Evolutionary conservation across 805 yeast genomes (phyloP).

Genomic region (Candida dendrica): DNA sequence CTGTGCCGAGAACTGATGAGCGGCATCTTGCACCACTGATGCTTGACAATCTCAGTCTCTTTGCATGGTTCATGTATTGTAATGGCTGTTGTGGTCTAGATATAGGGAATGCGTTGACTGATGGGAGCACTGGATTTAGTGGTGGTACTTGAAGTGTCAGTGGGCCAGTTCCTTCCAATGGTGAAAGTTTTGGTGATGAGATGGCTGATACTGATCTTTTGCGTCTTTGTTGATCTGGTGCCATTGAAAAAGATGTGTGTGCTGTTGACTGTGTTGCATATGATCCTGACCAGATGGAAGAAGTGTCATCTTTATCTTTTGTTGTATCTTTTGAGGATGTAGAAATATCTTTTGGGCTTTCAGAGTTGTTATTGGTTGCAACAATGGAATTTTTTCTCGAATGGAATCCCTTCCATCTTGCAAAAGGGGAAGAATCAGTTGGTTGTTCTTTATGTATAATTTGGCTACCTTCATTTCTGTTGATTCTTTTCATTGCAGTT

Average conservation of each 20-base stretch:
- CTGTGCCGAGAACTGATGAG: conserved; percentile 49
- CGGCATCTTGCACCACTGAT: conserved; percentile 40
- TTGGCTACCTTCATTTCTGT: conserved; percentile 19
- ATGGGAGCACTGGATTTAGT: conserved; percentile 30
- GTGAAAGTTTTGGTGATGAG: conserved; percentile 2
- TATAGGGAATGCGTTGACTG: conserved; percentile 26
- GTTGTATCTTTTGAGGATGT: background rate
- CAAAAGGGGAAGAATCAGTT: conserved; percentile 13
- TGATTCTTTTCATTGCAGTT: conserved; percentile 49
- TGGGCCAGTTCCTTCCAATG: conserved; percentile 1
- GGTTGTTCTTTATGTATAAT: background rate
- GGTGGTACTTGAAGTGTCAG: conserved; percentile 28
- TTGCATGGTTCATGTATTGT: conserved; percentile 48
- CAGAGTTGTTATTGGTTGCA: background rate
- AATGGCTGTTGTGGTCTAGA: conserved; percentile 26
- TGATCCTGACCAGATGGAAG: background rate
- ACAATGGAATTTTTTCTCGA: conserved; percentile 17
- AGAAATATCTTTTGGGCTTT: background rate
- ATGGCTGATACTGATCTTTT: conserved; percentile 9
- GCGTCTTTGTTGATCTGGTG: conserved; percentile 1
- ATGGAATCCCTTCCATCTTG: conserved; percentile 18
- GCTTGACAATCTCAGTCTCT: conserved; percentile 41
- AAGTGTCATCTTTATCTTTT: background rate
- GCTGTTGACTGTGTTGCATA: background rate
- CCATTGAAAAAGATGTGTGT: conserved; percentile 1